A percentile compares a stretch with the other conserved stretches of the same genome.
These are phyloP conservation scores for Trichosporon sp. DNA, from an alignment of 1,284 basidiomycete genomes.

Conservation along the genomic window DNA sequence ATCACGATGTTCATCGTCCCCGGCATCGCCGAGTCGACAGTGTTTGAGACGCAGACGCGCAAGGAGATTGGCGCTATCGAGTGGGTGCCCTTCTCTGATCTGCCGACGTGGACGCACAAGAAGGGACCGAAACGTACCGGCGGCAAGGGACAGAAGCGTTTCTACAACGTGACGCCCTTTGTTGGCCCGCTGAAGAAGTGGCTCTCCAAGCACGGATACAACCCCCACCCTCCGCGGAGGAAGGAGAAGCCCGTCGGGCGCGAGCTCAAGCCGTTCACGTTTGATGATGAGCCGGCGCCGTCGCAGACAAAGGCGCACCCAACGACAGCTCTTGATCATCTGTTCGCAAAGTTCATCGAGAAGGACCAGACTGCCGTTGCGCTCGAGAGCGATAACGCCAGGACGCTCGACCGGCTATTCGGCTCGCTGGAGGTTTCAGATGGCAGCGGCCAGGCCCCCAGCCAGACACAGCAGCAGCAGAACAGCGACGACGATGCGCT, in stretches of 20 bases:
- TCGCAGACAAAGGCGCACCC: background rate
- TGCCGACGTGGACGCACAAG: constrained; percentile 89
- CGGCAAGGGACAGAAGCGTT: constrained; percentile 58
- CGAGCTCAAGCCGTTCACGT: constrained; percentile 35
- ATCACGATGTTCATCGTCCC: constrained; percentile 89
- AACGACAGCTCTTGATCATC: constrained; percentile 32
- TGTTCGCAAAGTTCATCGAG: constrained; percentile 38
- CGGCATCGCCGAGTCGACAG: constrained; percentile 80
- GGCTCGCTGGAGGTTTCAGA: constrained; percentile 21
- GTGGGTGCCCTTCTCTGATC: constrained; percentile 85
- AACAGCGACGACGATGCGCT: constrained; percentile 38
- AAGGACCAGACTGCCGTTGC: constrained; percentile 32
- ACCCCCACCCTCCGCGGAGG: constrained; percentile 19
- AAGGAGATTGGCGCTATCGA: constrained; percentile 99
- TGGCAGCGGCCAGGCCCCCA: background rate
- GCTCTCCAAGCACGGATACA: constrained; percentile 30
- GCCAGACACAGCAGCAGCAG: constrained; percentile 11
- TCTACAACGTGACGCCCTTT: constrained; percentile 94
- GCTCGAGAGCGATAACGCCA: constrained; percentile 25
- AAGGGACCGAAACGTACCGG: constrained; percentile 51
- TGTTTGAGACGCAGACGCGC: constrained; percentile 87
- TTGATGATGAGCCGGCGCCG: constrained; percentile 21
- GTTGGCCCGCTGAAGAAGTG: constrained; percentile 57
- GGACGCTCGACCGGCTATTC: constrained; percentile 32
- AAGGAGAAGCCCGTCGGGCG: constrained; percentile 13